Evolutionary conservation across 2,329 filamentous ascomycete genomes (phyloP).

Genomic region (Trichophyton mentagrophytes): DNA sequence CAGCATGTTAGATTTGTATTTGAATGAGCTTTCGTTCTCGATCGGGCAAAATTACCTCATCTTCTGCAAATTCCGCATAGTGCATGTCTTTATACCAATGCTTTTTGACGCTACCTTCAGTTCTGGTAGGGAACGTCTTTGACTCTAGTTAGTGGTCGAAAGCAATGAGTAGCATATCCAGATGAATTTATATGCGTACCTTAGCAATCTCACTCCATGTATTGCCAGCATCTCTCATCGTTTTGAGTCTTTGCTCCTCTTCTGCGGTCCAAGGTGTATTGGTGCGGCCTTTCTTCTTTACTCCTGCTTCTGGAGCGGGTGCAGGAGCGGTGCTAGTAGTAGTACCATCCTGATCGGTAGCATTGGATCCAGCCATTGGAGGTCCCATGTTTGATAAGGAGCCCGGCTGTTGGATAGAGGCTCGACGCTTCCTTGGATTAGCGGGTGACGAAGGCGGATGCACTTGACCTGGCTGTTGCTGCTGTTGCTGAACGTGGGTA

Average conservation of each 20-base stretch:
- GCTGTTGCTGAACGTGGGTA: slow-evolving; percentile 15
- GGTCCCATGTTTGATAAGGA: slow-evolving; percentile 27
- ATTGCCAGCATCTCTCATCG: slow-evolving; percentile 82
- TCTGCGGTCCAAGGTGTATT: slow-evolving; percentile 97
- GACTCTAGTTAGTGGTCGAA: background rate
- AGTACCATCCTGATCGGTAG: slow-evolving; percentile 21
- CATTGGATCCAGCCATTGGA: slow-evolving; percentile 18
- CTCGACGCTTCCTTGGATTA: slow-evolving; percentile 35
- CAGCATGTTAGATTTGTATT: slow-evolving; percentile 2
- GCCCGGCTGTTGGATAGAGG: slow-evolving; percentile 27
- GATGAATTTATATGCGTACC: slow-evolving; percentile 39
- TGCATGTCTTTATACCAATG: slow-evolving; percentile 99
- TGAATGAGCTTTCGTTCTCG: slow-evolving; percentile 10
- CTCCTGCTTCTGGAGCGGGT: slow-evolving; percentile 41
- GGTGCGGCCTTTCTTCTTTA: slow-evolving; percentile 79
- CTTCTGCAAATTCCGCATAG: slow-evolving; percentile 94
- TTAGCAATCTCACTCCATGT: slow-evolving; percentile 99
- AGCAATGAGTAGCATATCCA: background rate
- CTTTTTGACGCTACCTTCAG: slow-evolving; percentile 97
- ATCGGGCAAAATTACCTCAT: slow-evolving; percentile 53
- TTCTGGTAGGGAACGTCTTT: slow-evolving; percentile 80
- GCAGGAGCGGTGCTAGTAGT: slow-evolving; percentile 21
- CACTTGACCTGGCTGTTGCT: slow-evolving; percentile 16
- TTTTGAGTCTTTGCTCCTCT: slow-evolving; percentile 83
- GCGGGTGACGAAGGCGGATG: slow-evolving; percentile 16